These are phyloP conservation scores for Saitozyma podzolica DNA, from an alignment of 768 basidiomycete species.

Conservation along the genomic window DNA sequence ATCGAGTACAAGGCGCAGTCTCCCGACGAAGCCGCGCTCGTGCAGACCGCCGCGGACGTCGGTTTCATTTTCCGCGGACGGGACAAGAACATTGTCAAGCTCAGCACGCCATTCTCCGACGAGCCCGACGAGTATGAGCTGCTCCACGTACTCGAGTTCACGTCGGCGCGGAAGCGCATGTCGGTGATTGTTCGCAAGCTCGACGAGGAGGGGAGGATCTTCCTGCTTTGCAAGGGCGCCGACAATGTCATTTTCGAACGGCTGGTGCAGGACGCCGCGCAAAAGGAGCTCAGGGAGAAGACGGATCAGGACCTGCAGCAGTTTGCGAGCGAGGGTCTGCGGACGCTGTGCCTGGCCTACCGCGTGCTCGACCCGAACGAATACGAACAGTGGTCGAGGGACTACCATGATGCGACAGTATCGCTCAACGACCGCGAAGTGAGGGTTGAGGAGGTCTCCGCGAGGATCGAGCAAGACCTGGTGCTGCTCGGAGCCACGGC, in stretches of 20 bases:
- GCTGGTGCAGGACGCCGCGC: conserved; percentile 62
- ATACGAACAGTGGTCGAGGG: conserved; percentile 75
- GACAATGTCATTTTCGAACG: conserved; percentile 97
- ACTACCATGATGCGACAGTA: conserved; percentile 76
- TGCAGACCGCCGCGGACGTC: conserved; percentile 92
- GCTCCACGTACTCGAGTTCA: conserved; percentile 93
- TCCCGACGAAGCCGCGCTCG: conserved; percentile 94
- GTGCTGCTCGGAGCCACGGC: conserved; percentile 92
- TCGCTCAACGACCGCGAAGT: conserved; percentile 77
- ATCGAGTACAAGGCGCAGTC: conserved; percentile 95
- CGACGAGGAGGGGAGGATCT: conserved; percentile 60
- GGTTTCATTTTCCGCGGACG: conserved; percentile 90
- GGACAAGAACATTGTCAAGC: conserved; percentile 71
- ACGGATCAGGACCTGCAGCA: conserved; percentile 84
- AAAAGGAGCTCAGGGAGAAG: conserved; percentile 66
- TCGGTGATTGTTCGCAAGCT: conserved; percentile 82
- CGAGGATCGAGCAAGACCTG: conserved; percentile 78
- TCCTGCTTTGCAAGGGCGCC: conserved; percentile 83
- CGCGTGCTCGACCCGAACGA: conserved; percentile 71
- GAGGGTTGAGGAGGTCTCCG: conserved; percentile 72
- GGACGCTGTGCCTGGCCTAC: conserved; percentile 93
- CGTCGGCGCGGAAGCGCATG: conserved; percentile 91
- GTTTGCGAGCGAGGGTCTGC: conserved; percentile 76
- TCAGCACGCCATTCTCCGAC: conserved; percentile 76
- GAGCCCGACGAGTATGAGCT: conserved; percentile 77